Evolutionary conservation across 176 grass and related monocot species (phyloP).

Genomic region (Musa itinerans): DNA sequence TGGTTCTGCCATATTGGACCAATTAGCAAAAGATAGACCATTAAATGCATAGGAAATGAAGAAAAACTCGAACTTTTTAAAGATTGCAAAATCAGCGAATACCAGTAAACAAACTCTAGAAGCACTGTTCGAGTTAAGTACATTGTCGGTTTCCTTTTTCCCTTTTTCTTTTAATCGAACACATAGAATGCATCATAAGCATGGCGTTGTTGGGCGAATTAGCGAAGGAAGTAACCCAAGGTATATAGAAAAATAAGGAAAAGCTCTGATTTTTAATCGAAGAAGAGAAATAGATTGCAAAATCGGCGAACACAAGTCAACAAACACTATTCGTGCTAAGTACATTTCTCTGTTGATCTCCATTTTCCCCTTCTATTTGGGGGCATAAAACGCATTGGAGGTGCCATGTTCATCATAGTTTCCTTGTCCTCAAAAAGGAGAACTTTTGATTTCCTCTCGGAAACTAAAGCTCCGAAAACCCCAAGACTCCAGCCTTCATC

Average conservation of each 20-base stretch:
- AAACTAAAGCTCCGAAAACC: neutral
- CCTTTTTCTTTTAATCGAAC: neutral
- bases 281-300: neutral
- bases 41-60: too few relatives aligned
- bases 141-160: too few relatives aligned
- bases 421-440: neutral
- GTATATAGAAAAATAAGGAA: neutral
- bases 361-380: neutral
- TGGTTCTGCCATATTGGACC: too few relatives aligned
- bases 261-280: neutral
- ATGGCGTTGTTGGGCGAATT: neutral
- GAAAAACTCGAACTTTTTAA: too few relatives aligned
- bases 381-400: neutral
- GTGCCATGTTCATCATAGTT: neutral
- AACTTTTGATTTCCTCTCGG: neutral
- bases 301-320: neutral
- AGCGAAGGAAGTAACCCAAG: neutral
- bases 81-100: too few relatives aligned
- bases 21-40: too few relatives aligned
- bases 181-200: neutral
- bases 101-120: too few relatives aligned
- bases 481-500: neutral
- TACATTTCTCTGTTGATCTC: neutral
- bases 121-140: too few relatives aligned
- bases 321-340: neutral